Evolutionary conservation across 1,284 basidiomycete species (phyloP).

Genomic region (Takashimella koratensis): DNA sequence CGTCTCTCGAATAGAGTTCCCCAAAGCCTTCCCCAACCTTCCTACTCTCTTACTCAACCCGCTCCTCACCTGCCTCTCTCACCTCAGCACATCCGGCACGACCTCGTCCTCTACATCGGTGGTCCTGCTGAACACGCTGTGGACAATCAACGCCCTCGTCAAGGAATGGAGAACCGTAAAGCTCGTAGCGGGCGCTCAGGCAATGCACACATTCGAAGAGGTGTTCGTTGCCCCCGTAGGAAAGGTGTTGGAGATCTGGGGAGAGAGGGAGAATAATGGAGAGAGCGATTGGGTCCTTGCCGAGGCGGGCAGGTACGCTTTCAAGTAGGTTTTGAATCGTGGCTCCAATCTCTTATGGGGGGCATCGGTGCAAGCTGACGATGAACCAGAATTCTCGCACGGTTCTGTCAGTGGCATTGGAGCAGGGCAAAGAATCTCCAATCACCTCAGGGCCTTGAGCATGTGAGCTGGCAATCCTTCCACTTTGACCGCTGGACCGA

Average conservation of each 20-base stretch:
- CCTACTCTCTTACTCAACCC: constrained; percentile 39
- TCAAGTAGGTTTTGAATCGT: constrained; percentile 46
- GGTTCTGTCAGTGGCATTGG: constrained; percentile 46
- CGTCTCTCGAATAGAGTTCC: constrained; percentile 46
- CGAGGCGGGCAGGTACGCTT: constrained; percentile 47
- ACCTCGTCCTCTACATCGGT: constrained; percentile 30
- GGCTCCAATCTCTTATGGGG: too few species aligned
- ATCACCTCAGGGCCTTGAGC: constrained; percentile 25
- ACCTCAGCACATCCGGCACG: constrained; percentile 16
- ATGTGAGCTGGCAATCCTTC: constrained; percentile 32
- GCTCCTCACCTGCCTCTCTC: constrained; percentile 33
- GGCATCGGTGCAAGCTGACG: too few species aligned
- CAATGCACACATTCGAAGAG: constrained; percentile 41
- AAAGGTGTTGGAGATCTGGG: constrained; percentile 38
- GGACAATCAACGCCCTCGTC: constrained; percentile 49
- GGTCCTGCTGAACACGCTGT: constrained; percentile 46
- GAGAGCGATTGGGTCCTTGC: constrained; percentile 37
- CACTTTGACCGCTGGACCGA: too few species aligned
- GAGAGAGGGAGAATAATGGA: constrained; percentile 25
- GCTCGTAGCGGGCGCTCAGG: constrained; percentile 39
- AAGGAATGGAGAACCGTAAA: constrained; percentile 49
- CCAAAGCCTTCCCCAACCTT: constrained; percentile 36
- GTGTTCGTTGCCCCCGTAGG: constrained; percentile 34
- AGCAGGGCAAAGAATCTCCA: constrained; percentile 41
- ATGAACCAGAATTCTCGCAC: constrained; percentile 35